These are phyloP conservation scores for Camellia lanceoleosa DNA, from an alignment of 148 eudicot genomes.

Conservation along the genomic window DNA sequence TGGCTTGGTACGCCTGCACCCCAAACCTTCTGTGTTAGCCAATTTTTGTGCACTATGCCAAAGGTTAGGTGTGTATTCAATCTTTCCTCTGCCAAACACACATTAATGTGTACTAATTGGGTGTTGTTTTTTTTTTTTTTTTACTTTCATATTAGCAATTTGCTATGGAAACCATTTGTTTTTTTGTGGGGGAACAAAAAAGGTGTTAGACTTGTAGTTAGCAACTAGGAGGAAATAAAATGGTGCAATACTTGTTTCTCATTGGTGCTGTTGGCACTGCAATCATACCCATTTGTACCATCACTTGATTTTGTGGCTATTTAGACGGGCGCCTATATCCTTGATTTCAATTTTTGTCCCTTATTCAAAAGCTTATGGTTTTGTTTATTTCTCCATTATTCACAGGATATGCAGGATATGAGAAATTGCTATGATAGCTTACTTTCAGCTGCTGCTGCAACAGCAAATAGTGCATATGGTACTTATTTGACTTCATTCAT, in stretches of 20 bases:
- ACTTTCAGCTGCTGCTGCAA: slow-evolving; percentile 95
- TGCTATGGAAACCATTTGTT: too few species aligned
- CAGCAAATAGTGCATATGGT: slow-evolving; percentile 91
- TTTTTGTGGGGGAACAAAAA: too few species aligned
- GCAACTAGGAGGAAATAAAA: too few species aligned
- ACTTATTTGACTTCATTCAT: slow-evolving; percentile 15
- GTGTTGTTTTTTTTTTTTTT: too few species aligned
- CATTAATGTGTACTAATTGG: too few species aligned
- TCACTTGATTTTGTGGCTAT: slow-evolving; percentile 6
- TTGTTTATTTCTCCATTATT: slow-evolving; percentile 5
- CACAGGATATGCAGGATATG: slow-evolving; percentile 92
- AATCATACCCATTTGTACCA: background rate
- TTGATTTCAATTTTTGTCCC: background rate
- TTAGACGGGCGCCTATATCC: background rate
- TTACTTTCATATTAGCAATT: too few species aligned
- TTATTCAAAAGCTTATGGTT: background rate
- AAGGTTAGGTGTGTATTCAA: too few species aligned
- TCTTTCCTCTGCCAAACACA: too few species aligned
- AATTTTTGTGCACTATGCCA: too few species aligned
- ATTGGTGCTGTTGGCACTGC: background rate
- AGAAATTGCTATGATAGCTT: slow-evolving; percentile 86
- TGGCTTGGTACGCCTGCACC: too few species aligned
- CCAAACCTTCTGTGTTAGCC: too few species aligned
- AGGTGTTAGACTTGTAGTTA: too few species aligned
- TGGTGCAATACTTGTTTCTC: background rate